Percentiles rank a stretch among this genome's conserved stretches.
phyloP scores from a whole-genome alignment of 495 filamentous ascomycete genomes.

The Bombardia bombarda region DNA sequence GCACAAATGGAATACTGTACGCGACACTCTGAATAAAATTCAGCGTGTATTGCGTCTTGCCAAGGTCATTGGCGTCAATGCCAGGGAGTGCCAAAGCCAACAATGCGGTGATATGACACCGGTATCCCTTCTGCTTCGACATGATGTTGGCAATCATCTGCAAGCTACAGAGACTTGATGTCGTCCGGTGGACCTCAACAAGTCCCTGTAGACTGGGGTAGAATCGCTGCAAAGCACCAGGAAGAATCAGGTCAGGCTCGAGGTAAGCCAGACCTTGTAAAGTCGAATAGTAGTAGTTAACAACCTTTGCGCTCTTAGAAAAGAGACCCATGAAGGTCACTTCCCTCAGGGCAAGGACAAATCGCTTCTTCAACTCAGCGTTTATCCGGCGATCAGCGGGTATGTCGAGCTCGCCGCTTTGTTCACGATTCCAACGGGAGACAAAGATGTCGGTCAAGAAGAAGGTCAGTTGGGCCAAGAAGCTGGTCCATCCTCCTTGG shows the following conservation, averaged over 20 bases:
- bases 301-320: constrained; percentile 82
- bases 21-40: constrained; percentile 91
- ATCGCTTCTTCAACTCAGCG: constrained; percentile 71
- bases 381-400: constrained; percentile 73
- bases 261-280: constrained; percentile 84
- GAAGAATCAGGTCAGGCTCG: constrained; percentile 86
- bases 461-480: constrained; percentile 81
- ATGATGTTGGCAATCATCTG: constrained; percentile 85
- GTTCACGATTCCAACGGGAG: constrained; percentile 94
- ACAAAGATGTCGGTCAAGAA: constrained; percentile 95
- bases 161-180: constrained; percentile 82
- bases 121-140: constrained; percentile 81
- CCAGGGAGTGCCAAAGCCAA: constrained; percentile 88
- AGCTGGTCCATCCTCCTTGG: constrained; percentile 84
- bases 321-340: constrained; percentile 99
- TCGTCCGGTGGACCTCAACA: constrained; percentile 95
- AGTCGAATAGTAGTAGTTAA: constrained; percentile 84
- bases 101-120: constrained; percentile 90
- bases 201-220: constrained; percentile 94
- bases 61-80: constrained; percentile 95
- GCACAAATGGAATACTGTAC: constrained; percentile 87
- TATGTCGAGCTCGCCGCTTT: constrained; percentile 80
- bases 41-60: constrained; percentile 89
- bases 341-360: constrained; percentile 84
- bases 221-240: constrained; percentile 89